A percentile compares a stretch with the other conserved stretches of the same genome.
Conservation (phyloP, 140 eudicot genomes). For the Bidens hawaiensis region DNA sequence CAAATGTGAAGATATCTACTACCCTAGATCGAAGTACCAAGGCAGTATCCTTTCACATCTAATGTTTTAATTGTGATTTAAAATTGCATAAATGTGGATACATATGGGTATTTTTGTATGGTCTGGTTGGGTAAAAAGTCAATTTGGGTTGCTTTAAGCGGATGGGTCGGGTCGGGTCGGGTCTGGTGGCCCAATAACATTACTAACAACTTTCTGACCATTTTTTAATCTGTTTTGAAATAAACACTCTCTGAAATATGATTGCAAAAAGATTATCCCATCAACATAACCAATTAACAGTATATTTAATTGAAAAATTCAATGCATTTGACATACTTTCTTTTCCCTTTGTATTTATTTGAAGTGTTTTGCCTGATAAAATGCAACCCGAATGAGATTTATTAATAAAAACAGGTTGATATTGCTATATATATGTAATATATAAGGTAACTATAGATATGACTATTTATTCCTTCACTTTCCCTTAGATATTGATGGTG, state of each 20-base stretch:
- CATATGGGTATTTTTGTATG: no score
- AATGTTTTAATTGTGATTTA: background rate
- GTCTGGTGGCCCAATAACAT: no score
- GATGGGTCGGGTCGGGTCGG: background rate
- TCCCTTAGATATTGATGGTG: conserved; percentile 37
- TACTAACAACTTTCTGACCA: background rate
- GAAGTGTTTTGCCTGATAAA: background rate
- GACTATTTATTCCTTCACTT: conserved; percentile 2
- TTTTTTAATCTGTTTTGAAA: background rate
- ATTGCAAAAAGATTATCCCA: background rate
- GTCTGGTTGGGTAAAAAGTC: background rate
- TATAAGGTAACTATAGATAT: background rate
- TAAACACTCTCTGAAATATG: background rate
- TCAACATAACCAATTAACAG: background rate
- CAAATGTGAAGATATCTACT: conserved; percentile 35
- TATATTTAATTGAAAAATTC: background rate
- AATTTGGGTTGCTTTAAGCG: background rate
- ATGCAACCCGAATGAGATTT: no score
- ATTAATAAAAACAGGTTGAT: background rate
- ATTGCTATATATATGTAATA: background rate
- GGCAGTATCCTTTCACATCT: conserved; percentile 28
- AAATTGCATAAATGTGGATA: background rate
- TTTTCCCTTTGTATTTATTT: background rate
- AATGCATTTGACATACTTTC: background rate
- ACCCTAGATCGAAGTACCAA: conserved; percentile 32